These are phyloP conservation scores for Corniculantispora saksenae DNA, from an alignment of 2,329 filamentous ascomycete genomes.

Conservation along the genomic window DNA sequence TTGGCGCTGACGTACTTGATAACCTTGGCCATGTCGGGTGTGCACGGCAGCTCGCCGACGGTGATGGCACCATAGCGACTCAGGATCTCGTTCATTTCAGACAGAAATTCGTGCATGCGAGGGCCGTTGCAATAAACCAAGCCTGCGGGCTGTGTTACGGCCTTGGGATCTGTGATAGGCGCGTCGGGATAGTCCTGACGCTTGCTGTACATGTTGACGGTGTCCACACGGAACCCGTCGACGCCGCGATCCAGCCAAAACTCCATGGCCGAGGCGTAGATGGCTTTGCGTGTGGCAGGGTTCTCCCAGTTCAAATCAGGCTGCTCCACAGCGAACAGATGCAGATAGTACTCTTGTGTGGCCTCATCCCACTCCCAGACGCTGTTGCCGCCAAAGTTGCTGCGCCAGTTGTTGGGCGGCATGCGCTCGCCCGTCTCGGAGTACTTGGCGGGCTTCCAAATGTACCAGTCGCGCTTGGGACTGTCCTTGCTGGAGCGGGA, in stretches of 20 bases:
- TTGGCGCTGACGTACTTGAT: constrained; percentile 60
- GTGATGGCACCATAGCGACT: constrained; percentile 66
- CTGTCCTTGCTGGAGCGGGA: constrained; percentile 61
- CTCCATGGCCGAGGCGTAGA: constrained; percentile 70
- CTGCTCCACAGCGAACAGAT: constrained; percentile 73
- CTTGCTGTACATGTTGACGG: constrained; percentile 74
- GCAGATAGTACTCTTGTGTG: constrained; percentile 76
- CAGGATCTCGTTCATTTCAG: constrained; percentile 65
- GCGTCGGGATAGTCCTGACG: constrained; percentile 59
- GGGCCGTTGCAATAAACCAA: constrained; percentile 68
- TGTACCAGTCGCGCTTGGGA: constrained; percentile 70
- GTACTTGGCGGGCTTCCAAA: constrained; percentile 56
- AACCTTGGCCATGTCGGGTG: constrained; percentile 58
- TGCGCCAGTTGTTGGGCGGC: constrained; percentile 75
- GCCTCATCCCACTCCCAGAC: constrained; percentile 71
- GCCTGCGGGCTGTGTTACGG: constrained; percentile 53
- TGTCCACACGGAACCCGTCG: constrained; percentile 73
- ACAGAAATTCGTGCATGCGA: constrained; percentile 66
- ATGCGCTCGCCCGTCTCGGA: constrained; percentile 59
- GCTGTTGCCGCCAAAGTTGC: constrained; percentile 59
- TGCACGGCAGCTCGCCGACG: constrained; percentile 68
- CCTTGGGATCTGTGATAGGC: constrained; percentile 49
- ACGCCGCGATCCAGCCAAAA: constrained; percentile 79
- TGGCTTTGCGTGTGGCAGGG: constrained; percentile 63
- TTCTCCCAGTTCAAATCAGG: constrained; percentile 89